A percentile compares a stretch with the other conserved stretches of the same genome.
phyloP scores from a whole-genome alignment of 83 land plant genomes.

The Picea abies region DNA sequence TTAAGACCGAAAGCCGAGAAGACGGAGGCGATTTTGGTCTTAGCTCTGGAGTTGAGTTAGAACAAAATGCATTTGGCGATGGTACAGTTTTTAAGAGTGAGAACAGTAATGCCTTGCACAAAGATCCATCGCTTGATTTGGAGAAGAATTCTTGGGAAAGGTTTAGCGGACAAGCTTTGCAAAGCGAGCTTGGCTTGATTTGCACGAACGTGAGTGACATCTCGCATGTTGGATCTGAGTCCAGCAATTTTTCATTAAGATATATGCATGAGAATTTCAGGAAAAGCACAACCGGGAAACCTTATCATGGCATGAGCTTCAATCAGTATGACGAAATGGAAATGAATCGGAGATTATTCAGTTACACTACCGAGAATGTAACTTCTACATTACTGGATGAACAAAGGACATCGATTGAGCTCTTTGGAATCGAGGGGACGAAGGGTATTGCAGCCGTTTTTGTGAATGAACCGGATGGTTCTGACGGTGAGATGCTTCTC shows the following conservation, averaged over 20 bases:
- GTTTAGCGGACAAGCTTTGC: not conserved
- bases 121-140: not conserved
- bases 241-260: too few relatives aligned
- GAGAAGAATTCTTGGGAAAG: too few relatives aligned
- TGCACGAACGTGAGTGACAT: not conserved
- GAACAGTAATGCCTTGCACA: not conserved
- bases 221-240: not conserved
- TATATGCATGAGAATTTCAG: not conserved
- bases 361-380: not conserved
- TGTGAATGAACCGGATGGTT: not conserved
- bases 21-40: too few relatives aligned
- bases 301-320: not conserved
- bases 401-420: not conserved
- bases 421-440: not conserved
- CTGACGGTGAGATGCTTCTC: not conserved
- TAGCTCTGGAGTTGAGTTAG: not conserved
- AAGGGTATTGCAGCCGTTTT: not conserved
- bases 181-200: not conserved
- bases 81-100: not conserved
- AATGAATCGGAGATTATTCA: not conserved
- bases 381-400: not conserved
- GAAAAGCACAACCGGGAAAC: not conserved
- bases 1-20: not conserved
- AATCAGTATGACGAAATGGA: conserved; percentile 10
- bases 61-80: not conserved